Evolutionary conservation across 768 basidiomycete species (phyloP), one percentile per base, ranked within the genome.

Genomic region (Piloderma croceum): DNA sequence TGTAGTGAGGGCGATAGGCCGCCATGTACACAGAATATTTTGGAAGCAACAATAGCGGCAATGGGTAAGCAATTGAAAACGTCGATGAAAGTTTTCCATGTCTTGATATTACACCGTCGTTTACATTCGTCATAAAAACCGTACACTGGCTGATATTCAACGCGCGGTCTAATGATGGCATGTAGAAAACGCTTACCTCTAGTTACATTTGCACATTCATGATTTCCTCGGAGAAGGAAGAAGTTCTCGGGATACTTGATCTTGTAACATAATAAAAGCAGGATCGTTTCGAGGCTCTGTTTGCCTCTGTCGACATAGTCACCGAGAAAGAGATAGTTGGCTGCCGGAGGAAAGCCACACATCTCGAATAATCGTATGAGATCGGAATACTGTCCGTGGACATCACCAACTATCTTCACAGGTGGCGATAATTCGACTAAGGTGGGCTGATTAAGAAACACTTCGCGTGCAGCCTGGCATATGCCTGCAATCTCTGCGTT

Each of bases 41-140:
- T 99, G 53, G 90, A 91, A 6, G 94, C 96, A 36, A 99, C 96
- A 57, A 99, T 88, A 23, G 96, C 92, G 29, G 94, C 93, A 56
- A 99, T 98, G 36, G 96, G 96, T 10, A 99, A 79, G 56, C 92
- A 93, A 65, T 99, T 98, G 77, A 99, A 99, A 43, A 97, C 94
- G 67, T 99, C 96, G 62, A 98, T 90, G 63, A 99, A 98, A 2
- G 91, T 93, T 69, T 94, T 98, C 96, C 96, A 99, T 20, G 90
- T 93, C 71, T 98, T 99, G 74, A 98, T 91, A 63, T 94, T 97
- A 74, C 92, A 96, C 49, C 96, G 80, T 58, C 96, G 83, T 69
- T 99, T 99, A 74, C 96, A 99, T 68, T 99, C 96, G 68, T 98
- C 96, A 63, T 99, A 99, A 68, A 99, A 99, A 20, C 96, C 96